Percentiles rank a stretch among this genome's conserved stretches.
phyloP scores from a whole-genome alignment of 306 rosid genomes.

The Trifolium repens region DNA sequence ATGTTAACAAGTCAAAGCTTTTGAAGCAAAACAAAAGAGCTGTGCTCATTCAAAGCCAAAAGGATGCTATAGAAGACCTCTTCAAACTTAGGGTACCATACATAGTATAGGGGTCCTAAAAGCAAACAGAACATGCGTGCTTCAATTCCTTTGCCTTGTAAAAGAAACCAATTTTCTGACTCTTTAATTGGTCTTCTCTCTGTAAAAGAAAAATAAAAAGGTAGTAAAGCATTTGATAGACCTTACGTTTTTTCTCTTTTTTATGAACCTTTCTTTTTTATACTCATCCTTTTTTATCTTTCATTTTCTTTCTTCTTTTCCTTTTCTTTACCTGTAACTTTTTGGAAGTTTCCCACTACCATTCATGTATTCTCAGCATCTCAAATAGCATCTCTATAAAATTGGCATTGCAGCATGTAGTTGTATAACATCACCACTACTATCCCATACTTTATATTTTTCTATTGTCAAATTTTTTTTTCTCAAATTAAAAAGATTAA shows the following conservation, averaged over 20 bases:
- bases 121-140: slow-evolving; percentile 62
- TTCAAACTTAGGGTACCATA: slow-evolving; percentile 43
- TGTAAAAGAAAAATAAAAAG: slow-evolving; percentile 41
- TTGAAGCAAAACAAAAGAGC: slow-evolving; percentile 47
- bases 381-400: slow-evolving; percentile 22
- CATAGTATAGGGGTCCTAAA: slow-evolving; percentile 48
- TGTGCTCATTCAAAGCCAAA: slow-evolving; percentile 34
- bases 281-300: slow-evolving; percentile 46
- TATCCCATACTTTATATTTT: background rate
- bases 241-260: slow-evolving; percentile 48
- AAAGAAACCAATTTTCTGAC: slow-evolving; percentile 67
- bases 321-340: slow-evolving; percentile 46
- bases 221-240: slow-evolving; percentile 41
- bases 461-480: slow-evolving; percentile 13
- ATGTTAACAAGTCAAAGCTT: slow-evolving; percentile 72
- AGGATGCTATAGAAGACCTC: slow-evolving; percentile 44
- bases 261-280: slow-evolving; percentile 54
- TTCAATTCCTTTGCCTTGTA: slow-evolving; percentile 64
- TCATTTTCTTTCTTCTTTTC: slow-evolving; percentile 44
- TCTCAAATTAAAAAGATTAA: background rate
- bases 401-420: slow-evolving; percentile 27
- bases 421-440: slow-evolving; percentile 21
- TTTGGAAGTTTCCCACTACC: slow-evolving; percentile 86
- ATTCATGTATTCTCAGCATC: slow-evolving; percentile 39
- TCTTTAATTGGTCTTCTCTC: slow-evolving; percentile 37